phyloP scores from a whole-genome alignment of 352 stramenopile species.

The Phytophthora hybrid region DNA sequence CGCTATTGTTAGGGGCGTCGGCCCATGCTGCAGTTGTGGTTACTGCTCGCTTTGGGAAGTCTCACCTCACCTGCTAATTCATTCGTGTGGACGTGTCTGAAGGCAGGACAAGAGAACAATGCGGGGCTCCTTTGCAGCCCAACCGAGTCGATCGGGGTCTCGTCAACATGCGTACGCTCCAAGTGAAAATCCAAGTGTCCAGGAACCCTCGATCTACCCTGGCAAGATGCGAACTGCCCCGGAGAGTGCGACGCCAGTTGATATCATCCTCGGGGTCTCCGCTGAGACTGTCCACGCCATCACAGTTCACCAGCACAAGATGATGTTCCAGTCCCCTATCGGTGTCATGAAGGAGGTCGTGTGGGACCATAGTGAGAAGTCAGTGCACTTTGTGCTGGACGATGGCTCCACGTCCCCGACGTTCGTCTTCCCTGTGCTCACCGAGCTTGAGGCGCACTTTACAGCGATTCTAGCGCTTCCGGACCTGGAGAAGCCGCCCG shows the following conservation, averaged over 20 bases:
- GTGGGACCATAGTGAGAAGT: constrained; percentile 75
- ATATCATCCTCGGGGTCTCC: constrained; percentile 56
- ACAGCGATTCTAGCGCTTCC: constrained; percentile 35
- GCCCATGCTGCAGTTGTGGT: constrained; percentile 3
- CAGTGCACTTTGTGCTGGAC: constrained; percentile 53
- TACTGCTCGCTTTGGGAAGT: neutral
- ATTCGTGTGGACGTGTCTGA: neutral
- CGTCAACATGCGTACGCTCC: constrained; percentile 16
- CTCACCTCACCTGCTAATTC: neutral
- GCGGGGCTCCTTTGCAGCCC: constrained; percentile 16
- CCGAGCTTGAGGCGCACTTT: constrained; percentile 58
- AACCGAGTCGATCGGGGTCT: constrained; percentile 6
- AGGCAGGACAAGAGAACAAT: constrained; percentile 16
- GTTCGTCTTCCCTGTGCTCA: constrained; percentile 59
- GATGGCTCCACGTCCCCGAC: constrained; percentile 39
- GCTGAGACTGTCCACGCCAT: constrained; percentile 50
- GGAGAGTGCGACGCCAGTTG: constrained; percentile 24
- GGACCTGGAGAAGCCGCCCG: constrained; percentile 40
- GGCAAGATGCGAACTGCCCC: constrained; percentile 52
- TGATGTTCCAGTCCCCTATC: constrained; percentile 55
- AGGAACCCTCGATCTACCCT: constrained; percentile 50
- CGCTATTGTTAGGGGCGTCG: constrained; percentile 27
- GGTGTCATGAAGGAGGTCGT: constrained; percentile 64
- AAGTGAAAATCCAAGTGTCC: constrained; percentile 9
- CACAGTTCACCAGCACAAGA: constrained; percentile 41